Evolutionary conservation across 2,329 filamentous ascomycete species (phyloP), one percentile per base, ranked within the genome.

Genomic region (Graphilbum sp.): DNA sequence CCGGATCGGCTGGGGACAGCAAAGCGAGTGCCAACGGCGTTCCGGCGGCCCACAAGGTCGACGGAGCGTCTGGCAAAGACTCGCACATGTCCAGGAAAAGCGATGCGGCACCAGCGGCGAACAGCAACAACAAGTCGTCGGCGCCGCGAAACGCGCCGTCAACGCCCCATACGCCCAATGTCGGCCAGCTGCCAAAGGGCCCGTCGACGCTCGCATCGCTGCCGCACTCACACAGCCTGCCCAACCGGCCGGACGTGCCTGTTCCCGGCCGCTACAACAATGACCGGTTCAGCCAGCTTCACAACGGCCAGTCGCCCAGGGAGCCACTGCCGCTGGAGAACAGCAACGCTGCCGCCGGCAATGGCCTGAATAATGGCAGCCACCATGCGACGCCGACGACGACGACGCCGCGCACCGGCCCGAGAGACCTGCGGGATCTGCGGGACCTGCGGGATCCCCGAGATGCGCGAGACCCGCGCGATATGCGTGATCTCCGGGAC

Each of bases 381-480:
- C 34, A 30, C 35, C 37, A 16, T 15, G 16, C 8, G 11, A 37
- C 27, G 10, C 27, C 27, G 9, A 13, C 13, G 16, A 27, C 18
- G 16, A 12, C 19, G 21, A 33, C 3, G n/a, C 30, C 49, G 50
- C 37, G 53, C 8, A 29, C 11, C 27, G 27, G 27, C 13, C 27
- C 27, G 11, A 12, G 27, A 29, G 27, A 55, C 2, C 23, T 42
- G 13, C 51, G 54, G 42, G 59, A 62, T 31, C 45, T 41, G 4
- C 57, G 59, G 34, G 58, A 66, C 13, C 52, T 54, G 18, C 54
- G 58, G n/a, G 59, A 62, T 30, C 46, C 44, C 6, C 55, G 59
- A 35, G 59, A 61, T 19, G 18, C 34, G 2, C 47, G 51, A 19
- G 52, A 53, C 18, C 16, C 35, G 19, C 52, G 54, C 32, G 57